phyloP scores from a whole-genome alignment of 371 early-diverging fungal species.

The Rhizopus arrhizus region DNA sequence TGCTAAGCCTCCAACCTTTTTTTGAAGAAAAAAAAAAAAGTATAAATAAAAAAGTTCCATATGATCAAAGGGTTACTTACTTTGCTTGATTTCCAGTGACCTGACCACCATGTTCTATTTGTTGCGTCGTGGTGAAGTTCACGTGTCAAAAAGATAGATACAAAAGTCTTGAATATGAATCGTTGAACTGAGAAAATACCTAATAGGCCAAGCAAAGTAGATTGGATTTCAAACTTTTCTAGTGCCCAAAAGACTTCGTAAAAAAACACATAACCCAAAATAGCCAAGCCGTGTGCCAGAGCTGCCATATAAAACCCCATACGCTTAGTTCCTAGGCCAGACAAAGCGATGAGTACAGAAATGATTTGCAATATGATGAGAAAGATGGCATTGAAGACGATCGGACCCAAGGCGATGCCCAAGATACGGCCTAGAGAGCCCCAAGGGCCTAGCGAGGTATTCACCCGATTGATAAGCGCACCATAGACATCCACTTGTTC shows the following conservation, averaged over 20 bases:
- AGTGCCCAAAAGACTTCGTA: conserved; percentile 72
- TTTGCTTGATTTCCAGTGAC: conserved; percentile 66
- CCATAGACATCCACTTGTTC: conserved; percentile 35
- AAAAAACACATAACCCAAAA: conserved; percentile 59
- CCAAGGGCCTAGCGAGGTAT: conserved; percentile 18
- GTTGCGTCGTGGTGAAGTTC: conserved; percentile 80
- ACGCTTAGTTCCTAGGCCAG: conserved; percentile 53
- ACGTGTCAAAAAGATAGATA: conserved; percentile 73
- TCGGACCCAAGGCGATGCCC: conserved; percentile 67
- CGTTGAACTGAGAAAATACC: conserved; percentile 69
- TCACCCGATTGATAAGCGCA: conserved; percentile 14
- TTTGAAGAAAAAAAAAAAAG: neutral
- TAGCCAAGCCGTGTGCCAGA: conserved; percentile 63
- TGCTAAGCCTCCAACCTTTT: conserved; percentile 40
- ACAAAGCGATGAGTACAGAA: conserved; percentile 64
- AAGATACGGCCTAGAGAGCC: conserved; percentile 53
- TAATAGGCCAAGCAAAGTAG: conserved; percentile 70
- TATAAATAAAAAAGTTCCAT: neutral
- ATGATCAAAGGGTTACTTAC: conserved; percentile 25
- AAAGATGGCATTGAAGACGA: conserved; percentile 68
- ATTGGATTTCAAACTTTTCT: conserved; percentile 62
- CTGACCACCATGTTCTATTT: conserved; percentile 91
- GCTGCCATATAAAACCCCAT: conserved; percentile 72
- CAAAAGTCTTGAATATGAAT: conserved; percentile 70
- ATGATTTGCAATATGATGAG: conserved; percentile 68